Conservation (phyloP, 1,284 basidiomycete species). For the Stereum hirsutum region DNA sequence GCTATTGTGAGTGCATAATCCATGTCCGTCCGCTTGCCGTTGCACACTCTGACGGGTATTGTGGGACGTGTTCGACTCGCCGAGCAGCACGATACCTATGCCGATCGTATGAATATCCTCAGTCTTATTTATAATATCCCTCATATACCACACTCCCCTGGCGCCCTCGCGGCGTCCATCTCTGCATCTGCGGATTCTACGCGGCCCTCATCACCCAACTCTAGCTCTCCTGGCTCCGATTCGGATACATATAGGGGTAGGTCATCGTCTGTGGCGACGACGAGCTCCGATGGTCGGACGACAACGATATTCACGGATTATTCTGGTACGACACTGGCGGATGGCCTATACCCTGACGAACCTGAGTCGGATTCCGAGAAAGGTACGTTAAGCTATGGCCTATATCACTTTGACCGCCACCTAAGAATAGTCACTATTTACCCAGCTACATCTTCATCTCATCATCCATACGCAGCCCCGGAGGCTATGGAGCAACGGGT, state of each 20-base stretch:
- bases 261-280: too few species aligned
- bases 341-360: slow-evolving; percentile 7
- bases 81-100: slow-evolving; percentile 75
- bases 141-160: slow-evolving; percentile 52
- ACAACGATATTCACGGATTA: slow-evolving; percentile 22
- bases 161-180: slow-evolving; percentile 36
- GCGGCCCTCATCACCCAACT: slow-evolving; percentile 38
- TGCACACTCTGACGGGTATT: not conserved
- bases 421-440: not conserved
- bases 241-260: too few species aligned
- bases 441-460: not conserved
- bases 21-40: slow-evolving; percentile 7
- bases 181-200: slow-evolving; percentile 42
- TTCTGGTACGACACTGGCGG: slow-evolving; percentile 17
- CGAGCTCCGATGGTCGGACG: too few species aligned
- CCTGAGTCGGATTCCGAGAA: too few species aligned
- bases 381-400: too few species aligned
- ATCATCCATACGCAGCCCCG: slow-evolving; percentile 1
- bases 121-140: slow-evolving; percentile 81
- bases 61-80: slow-evolving; percentile 7
- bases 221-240: slow-evolving; percentile 45
- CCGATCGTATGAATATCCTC: slow-evolving; percentile 81
- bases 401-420: too few species aligned
- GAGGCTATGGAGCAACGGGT: not conserved
- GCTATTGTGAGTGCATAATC: slow-evolving; percentile 56